phyloP scores from a whole-genome alignment of 2,329 filamentous ascomycete genomes.

The Hypomyces rosellus region DNA sequence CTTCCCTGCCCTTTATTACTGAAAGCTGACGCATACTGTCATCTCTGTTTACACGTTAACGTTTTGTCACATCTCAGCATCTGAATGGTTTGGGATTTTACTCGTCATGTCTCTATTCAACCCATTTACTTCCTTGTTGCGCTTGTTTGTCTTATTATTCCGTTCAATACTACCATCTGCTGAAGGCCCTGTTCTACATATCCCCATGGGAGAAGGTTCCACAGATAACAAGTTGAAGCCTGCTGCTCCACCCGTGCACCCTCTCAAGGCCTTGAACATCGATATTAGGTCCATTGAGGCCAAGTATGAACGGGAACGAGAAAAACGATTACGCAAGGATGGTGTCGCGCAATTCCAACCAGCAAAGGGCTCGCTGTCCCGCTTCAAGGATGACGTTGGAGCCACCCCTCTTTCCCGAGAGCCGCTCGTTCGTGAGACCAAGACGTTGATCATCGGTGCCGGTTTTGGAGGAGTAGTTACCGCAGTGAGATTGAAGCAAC shows the following conservation, averaged over 20 bases:
- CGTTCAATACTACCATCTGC: too few relatives aligned
- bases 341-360: constrained; percentile 27
- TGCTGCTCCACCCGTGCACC: not conserved
- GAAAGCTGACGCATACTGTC: too few relatives aligned
- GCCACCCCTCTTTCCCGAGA: constrained; percentile 6
- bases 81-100: too few relatives aligned
- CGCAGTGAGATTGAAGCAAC: constrained; percentile 17
- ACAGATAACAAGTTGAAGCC: too few relatives aligned
- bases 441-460: constrained; percentile 26
- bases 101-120: too few relatives aligned
- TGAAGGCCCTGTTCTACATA: too few relatives aligned
- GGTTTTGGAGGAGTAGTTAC: constrained; percentile 27
- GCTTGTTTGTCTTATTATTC: too few relatives aligned
- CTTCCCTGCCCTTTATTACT: too few relatives aligned
- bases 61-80: too few relatives aligned
- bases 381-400: constrained; percentile 21
- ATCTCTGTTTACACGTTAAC: too few relatives aligned
- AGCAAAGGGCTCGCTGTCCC: constrained; percentile 8
- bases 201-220: too few relatives aligned
- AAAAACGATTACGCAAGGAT: constrained; percentile 24
- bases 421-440: constrained; percentile 3
- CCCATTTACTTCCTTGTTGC: too few relatives aligned
- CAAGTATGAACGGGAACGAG: constrained; percentile 27
- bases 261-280: not conserved
- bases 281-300: constrained; percentile 1